These are phyloP conservation scores for Nemania serpens DNA, from an alignment of 2,329 filamentous ascomycete genomes.

Conservation along the genomic window DNA sequence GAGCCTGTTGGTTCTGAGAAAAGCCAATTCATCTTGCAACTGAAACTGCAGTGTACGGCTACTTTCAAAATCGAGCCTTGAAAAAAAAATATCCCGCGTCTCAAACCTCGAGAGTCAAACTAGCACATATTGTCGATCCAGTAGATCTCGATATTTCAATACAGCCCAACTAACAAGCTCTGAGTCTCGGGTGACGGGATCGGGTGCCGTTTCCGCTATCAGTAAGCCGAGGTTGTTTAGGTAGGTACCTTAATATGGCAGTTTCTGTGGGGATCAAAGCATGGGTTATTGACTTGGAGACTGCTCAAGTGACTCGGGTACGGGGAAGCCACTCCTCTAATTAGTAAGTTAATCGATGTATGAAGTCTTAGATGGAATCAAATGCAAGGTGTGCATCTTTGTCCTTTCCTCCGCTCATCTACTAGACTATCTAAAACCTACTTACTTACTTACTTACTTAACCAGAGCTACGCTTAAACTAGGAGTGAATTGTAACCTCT, in stretches of 20 bases:
- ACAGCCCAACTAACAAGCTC: not conserved
- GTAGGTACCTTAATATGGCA: not conserved
- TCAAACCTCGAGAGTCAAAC: not conserved
- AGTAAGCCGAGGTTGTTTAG: conserved; percentile 10
- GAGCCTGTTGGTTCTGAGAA: not conserved
- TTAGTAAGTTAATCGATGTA: not conserved
- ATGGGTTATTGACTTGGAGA: not conserved
- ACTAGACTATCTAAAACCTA: too few species aligned
- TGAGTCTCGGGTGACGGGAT: not conserved
- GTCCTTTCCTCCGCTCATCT: too few species aligned
- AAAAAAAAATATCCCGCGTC: not conserved
- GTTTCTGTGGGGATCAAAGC: conserved; percentile 7
- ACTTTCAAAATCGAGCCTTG: not conserved
- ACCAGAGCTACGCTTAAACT: not conserved
- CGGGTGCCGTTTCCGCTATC: not conserved
- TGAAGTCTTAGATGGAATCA: too few species aligned
- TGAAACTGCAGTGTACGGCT: not conserved
- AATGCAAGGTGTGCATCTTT: too few species aligned
- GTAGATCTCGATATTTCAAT: not conserved
- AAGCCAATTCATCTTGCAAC: not conserved
- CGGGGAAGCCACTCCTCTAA: not conserved
- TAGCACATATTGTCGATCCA: not conserved
- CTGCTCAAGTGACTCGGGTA: not conserved
- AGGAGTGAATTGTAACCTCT: not conserved
- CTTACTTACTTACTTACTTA: not conserved